Conservation (phyloP, 2,329 filamentous ascomycete genomes). For the Camptophora hylomeconis region DNA sequence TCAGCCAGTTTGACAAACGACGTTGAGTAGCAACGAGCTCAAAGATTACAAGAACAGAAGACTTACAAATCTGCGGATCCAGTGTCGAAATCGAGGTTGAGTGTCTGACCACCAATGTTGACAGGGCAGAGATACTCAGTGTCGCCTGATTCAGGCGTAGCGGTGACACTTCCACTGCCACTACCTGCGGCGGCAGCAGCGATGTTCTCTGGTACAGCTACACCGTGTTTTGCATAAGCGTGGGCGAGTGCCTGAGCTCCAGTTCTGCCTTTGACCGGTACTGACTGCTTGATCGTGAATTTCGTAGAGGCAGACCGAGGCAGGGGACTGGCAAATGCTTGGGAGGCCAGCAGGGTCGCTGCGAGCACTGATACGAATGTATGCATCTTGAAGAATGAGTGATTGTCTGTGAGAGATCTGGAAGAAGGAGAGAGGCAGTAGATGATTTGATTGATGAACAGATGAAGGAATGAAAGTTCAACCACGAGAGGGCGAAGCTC, state of each 20-base stretch:
- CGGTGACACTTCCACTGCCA: slow-evolving; percentile 16
- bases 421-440: too few species aligned
- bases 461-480: too few species aligned
- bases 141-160: slow-evolving; percentile 39
- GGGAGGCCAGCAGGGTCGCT: slow-evolving; percentile 7
- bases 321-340: slow-evolving; percentile 10
- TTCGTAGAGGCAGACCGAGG: slow-evolving; percentile 5
- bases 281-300: slow-evolving; percentile 14
- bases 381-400: too few species aligned
- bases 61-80: slow-evolving; percentile 56
- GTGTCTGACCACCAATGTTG: slow-evolving; percentile 46
- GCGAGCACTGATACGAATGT: slow-evolving; percentile 10
- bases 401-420: too few species aligned
- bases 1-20: too few species aligned
- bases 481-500: too few species aligned
- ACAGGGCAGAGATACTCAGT: slow-evolving; percentile 50
- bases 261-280: too few species aligned
- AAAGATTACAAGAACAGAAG: too few species aligned
- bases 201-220: slow-evolving; percentile 11
- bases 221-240: slow-evolving; percentile 15
- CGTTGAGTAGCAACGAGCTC: too few species aligned
- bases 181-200: slow-evolving; percentile 7
- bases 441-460: too few species aligned
- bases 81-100: slow-evolving; percentile 61
- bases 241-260: slow-evolving; percentile 12